Percentiles rank a stretch among this genome's conserved stretches.
phyloP scores from a whole-genome alignment of 345 rosid genomes.

The Erysimum cheiranthoides region DNA sequence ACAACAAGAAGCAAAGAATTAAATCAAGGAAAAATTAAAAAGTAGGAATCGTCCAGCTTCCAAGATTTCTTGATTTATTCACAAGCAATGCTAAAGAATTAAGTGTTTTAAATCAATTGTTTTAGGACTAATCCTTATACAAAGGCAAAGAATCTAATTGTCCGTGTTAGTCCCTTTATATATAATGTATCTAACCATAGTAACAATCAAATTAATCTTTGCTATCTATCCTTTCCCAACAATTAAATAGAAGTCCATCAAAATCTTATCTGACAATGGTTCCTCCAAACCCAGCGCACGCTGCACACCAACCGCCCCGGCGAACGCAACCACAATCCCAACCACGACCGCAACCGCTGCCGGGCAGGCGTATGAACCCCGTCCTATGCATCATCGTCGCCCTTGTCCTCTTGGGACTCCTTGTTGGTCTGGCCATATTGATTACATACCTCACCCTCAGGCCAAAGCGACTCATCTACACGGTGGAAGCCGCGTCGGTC shows the following conservation, averaged over 20 bases:
- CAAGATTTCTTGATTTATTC: slow-evolving; percentile 49
- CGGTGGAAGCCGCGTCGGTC: slow-evolving; percentile 64
- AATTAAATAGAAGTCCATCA: neutral
- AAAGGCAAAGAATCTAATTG: slow-evolving; percentile 46
- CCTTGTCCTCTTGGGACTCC: slow-evolving; percentile 41
- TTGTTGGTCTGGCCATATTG: slow-evolving; percentile 63
- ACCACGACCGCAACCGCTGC: slow-evolving; percentile 31
- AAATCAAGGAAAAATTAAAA: slow-evolving; percentile 4
- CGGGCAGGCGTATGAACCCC: slow-evolving; percentile 37
- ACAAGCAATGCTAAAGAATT: slow-evolving; percentile 43
- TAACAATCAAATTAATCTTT: slow-evolving; percentile 32
- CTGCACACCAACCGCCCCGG: slow-evolving; percentile 34
- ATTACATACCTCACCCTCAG: slow-evolving; percentile 69
- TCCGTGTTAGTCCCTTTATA: slow-evolving; percentile 12
- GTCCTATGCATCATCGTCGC: slow-evolving; percentile 43
- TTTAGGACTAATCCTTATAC: slow-evolving; percentile 35
- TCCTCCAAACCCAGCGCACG: slow-evolving; percentile 37
- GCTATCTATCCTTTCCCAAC: slow-evolving; percentile 15
- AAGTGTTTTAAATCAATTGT: slow-evolving; percentile 21
- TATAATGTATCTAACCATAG: slow-evolving; percentile 38
- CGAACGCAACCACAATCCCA: slow-evolving; percentile 37
- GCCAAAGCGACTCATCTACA: slow-evolving; percentile 62
- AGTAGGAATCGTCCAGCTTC: slow-evolving; percentile 49
- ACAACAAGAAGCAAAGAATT: slow-evolving; percentile 40
- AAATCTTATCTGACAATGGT: slow-evolving; percentile 31